Percentiles rank a stretch among this genome's conserved stretches.
These are phyloP conservation scores for Chaetoceros tenuissimus DNA, from an alignment of 108 stramenopile genomes.

Conservation along the genomic window DNA sequence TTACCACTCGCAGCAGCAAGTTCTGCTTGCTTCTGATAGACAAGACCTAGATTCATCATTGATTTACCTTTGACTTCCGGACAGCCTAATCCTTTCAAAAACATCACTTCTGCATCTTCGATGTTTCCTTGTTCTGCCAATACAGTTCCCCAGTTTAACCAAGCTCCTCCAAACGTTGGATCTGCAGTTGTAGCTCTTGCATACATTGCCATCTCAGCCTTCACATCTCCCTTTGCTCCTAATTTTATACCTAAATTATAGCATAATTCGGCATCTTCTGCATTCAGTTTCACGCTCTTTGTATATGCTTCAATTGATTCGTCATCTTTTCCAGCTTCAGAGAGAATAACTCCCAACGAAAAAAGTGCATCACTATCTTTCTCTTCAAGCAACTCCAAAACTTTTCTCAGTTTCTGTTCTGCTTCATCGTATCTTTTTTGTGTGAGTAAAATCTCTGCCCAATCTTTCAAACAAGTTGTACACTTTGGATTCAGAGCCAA, in stretches of 20 bases:
- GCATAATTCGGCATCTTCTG: constrained; percentile 50
- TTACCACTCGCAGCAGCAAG: constrained; percentile 28
- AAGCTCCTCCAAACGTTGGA: constrained; percentile 38
- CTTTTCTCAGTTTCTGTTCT: constrained; percentile 27
- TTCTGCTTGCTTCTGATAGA: constrained; percentile 33
- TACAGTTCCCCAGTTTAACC: constrained; percentile 45
- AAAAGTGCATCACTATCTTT: constrained; percentile 57
- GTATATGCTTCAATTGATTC: constrained; percentile 41
- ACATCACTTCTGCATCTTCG: constrained; percentile 45
- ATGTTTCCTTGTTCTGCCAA: constrained; percentile 36
- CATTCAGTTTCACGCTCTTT: constrained; percentile 34
- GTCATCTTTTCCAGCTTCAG: constrained; percentile 33
- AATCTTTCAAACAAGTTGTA: constrained; percentile 57
- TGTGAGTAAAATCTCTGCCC: constrained; percentile 39
- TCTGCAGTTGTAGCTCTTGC: constrained; percentile 25
- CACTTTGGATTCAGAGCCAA: constrained; percentile 47
- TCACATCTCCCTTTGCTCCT: constrained; percentile 28
- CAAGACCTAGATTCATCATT: constrained; percentile 40
- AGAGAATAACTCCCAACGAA: constrained; percentile 38
- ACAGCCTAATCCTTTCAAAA: constrained; percentile 36
- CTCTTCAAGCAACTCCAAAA: constrained; percentile 39
- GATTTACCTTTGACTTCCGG: constrained; percentile 33
- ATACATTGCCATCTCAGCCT: constrained; percentile 43
- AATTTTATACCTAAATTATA: constrained; percentile 57
- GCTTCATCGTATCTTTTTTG: constrained; percentile 32